Percentiles rank a stretch among this genome's conserved stretches.
Conservation (phyloP, 1,284 basidiomycete genomes). For the Ceratobasidium sp. region DNA sequence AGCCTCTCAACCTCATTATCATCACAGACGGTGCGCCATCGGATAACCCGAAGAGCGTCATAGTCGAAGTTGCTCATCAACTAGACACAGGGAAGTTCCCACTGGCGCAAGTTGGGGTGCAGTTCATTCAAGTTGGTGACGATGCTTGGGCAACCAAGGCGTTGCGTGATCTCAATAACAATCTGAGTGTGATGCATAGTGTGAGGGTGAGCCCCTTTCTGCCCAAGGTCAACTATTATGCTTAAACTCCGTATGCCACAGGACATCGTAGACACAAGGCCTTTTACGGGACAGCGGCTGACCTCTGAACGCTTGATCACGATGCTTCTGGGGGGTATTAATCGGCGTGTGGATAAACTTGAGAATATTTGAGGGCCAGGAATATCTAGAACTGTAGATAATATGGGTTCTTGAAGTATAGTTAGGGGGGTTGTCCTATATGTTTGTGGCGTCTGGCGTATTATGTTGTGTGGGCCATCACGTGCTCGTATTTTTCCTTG, state of each 20-base stretch:
- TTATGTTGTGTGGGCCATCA: too few species aligned
- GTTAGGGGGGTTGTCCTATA: too few species aligned
- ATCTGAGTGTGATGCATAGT: conserved; percentile 45
- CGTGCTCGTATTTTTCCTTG: too few species aligned
- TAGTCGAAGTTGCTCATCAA: conserved; percentile 61
- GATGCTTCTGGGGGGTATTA: conserved; percentile 70
- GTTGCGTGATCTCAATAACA: conserved; percentile 55
- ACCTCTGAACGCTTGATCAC: conserved; percentile 64
- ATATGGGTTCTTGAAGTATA: too few species aligned
- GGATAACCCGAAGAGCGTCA: conserved; percentile 66
- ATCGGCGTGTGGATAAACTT: conserved; percentile 64
- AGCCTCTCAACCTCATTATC: conserved; percentile 70
- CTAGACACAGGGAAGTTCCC: conserved; percentile 54
- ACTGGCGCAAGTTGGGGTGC: conserved; percentile 56
- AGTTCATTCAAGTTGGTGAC: conserved; percentile 62
- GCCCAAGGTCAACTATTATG: background rate
- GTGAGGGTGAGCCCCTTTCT: conserved; percentile 58
- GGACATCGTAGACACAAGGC: conserved; percentile 74
- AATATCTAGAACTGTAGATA: too few species aligned
- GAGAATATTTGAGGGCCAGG: background rate
- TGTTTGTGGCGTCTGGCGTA: too few species aligned
- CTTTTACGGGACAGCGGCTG: conserved; percentile 61
- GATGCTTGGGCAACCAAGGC: conserved; percentile 60
- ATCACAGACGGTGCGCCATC: conserved; percentile 70
- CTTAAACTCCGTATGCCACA: conserved; percentile 52